Base-by-base conservation (phyloP, 352 stramenopile genomes). In the Globisporangium rhizosaccharum region DNA sequence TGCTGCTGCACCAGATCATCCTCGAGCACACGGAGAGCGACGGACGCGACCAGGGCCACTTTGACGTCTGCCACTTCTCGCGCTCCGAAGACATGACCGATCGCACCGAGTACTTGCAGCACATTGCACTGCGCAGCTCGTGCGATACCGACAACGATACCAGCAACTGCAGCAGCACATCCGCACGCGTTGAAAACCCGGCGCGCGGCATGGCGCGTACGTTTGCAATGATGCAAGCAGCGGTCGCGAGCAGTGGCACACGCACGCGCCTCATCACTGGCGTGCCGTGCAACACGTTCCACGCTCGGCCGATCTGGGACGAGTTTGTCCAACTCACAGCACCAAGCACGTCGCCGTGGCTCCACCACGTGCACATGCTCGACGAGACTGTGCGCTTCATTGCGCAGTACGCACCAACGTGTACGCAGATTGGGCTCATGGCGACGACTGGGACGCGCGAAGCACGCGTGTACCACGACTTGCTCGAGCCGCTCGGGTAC, bases 281-380 rank as follows among this genome's bases (percentile, higher is more conserved):
- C 37, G 78, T 90, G 36, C 76, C 79, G 14, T 92, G 79, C 75
- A 89, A 89, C 51, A 89, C 82, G 9, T 92, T 92, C 59, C 80
- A 89, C 66, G 78, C 80, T 18, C 67, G 71, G 52, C 71, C 80
- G 37, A 89, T 88, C 42, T 92, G 75, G 79, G 67, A 88, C 53
- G 72, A 86, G 56, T 90, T 92, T 57, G 67, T 87, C 39, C 62
- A 62, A 12, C 67, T 79, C 15, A 87, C 79, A 8, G 58, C 17
- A 28, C 26, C 42, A 14, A 7, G 39, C 11, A 20, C 42, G 45
- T 56, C 37, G 26, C 56, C 51, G 57, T 25, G 58, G 36, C 48
- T 78, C 7, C 52, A 57, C 3, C 72, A 82, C 54, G 74, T 88
- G 46, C 76, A 90, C 58, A 92, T 89, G 79, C 70, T 90, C 25